Evolutionary conservation across 345 rosid genomes (phyloP), one percentile per base, ranked within the genome.

Genomic region (Gossypium anomalum): DNA sequence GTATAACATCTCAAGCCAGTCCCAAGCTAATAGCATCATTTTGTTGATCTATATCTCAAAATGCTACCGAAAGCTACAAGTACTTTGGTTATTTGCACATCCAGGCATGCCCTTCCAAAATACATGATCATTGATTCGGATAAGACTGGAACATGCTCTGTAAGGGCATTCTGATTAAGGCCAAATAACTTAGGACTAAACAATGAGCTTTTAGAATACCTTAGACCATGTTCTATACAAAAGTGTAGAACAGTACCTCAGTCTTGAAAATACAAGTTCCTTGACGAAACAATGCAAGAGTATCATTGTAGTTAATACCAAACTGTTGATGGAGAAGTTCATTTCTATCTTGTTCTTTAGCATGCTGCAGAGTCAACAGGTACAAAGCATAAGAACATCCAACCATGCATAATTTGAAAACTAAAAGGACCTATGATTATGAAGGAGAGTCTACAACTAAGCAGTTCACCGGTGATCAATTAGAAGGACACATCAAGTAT

Each of bases 321-420:
- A 94, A 94, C 45, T 82, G 83, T 79, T 83, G 95, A 83, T 80
- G 89, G 60, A 94, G 97, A 71, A 94, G 84, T 79, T 94, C 98
- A 81, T 94, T 88, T 82, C 80, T 89, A 76, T 88, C 93, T 83
- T 91, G 93, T 68, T 92, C 93, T 72, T 85, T 86, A 76, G 93
- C 79, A 63, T 81, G 89, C 98, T 94, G 85, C 79, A 85, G 16
- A 79, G 72, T 73, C 64, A 23, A 69, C 58, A 75, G 29, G 29
- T n/a, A 53, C n/a, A 78, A 68, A 22, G 15, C 25, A 10, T 64
- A 41, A 64, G 67, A 62, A 62, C 9, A 11, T 41, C 27, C 69
- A 43, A 65, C 27, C 51, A n/a, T 4, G 4, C 51, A 10, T 41
- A 9, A 64, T 13, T 10, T 64, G 49, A 64, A 41, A 41, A 20